Base-by-base conservation (phyloP, 495 filamentous ascomycete genomes). In the Penicillium angulare region DNA sequence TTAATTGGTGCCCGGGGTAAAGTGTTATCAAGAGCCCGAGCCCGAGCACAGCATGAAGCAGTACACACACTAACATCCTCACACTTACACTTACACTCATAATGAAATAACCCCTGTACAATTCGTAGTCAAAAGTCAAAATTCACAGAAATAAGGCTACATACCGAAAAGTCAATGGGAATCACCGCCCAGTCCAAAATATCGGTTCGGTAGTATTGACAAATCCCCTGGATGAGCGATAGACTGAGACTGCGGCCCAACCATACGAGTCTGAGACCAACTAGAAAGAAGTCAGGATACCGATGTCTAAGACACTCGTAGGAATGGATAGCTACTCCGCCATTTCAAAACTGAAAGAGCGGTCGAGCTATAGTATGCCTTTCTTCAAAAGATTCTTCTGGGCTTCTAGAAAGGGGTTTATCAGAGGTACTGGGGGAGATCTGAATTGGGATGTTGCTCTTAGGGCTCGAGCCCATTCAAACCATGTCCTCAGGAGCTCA, bases 281-380 rank as follows among this genome's bases (percentile, higher is more conserved):
- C 7, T 16, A 52, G 26, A 42, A 59, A 46, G 20, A 34, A 17
- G 54, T 22, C 43, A 38, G 35, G 43, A 51, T 59, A 41, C 26
- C 27, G 55, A 64, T 64, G 61, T 64, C 55, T 64, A 42, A 61
- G 61, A 64, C 58, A 64, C 4, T n/a, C n/a, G n/a, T n/a, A n/a
- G n/a, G 15, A 17, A 22, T 35, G 7, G 6, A 42, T 24, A 8
- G 20, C 16, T 21, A 31, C 12, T 22, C 23, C n/a, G 39, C 16
- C 32, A 21, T 29, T 57, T 52, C 40, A 35, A 18, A 21, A 36
- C 16, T 15, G 29, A 61, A 64, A 59, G 42, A 61, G 61, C 61
- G 61, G 61, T 61, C 61, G 51, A 35, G 18, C 29, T 7, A 46
- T 59, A 27, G 53, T 57, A 48, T 52, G 27, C 36, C 12, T 42